Evolutionary conservation across 306 rosid genomes (phyloP), one percentile per base, ranked within the genome.

Genomic region (Abrus precatorius): DNA sequence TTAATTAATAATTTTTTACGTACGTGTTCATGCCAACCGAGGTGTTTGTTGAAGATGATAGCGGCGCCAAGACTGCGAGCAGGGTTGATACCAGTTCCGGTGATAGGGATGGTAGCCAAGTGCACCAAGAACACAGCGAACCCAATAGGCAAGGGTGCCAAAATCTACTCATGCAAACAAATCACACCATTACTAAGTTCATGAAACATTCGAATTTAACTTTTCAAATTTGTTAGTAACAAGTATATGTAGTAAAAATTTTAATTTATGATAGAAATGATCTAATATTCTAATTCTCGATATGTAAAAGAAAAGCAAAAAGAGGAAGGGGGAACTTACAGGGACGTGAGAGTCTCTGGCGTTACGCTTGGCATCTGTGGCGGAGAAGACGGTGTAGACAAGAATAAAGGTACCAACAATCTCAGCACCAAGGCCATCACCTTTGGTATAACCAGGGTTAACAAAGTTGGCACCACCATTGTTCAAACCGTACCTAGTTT

Each of bases 281-380:
- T 20, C 20, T 20, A 20, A 20, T 20, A 20, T 20, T 20, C 20
- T 20, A 20, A 20, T 20, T 20, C 20, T 20, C 20, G 20, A 20
- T 20, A 20, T 20, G 20, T 20, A 20, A 20, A 20, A 20, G 20
- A 57, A 57, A 7, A 28, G 1, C 1, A 52, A 50, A 36, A 2
- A 5, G 38, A 41, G 20, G 5, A 29, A 2, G 7, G 6, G 55
- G 33, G 3, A 9, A 56, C 89, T 86, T 86, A 87, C 90, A 3
- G 90, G 90, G 9, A 87, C 90, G 76, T 87, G 90, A 14, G 90
- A 87, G 66, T 87, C 90, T 48, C 90, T 85, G 7, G 90, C 90
- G 82, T 63, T 87, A 64, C 90, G 90, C 59, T 87, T 87, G 43
- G 90, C 90, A 50, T 87, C 90, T 3, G 90, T 87, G 82, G 90